These are phyloP conservation scores for Maudiozyma pseudohumilis DNA, from an alignment of 805 yeast genomes.

Conservation along the genomic window DNA sequence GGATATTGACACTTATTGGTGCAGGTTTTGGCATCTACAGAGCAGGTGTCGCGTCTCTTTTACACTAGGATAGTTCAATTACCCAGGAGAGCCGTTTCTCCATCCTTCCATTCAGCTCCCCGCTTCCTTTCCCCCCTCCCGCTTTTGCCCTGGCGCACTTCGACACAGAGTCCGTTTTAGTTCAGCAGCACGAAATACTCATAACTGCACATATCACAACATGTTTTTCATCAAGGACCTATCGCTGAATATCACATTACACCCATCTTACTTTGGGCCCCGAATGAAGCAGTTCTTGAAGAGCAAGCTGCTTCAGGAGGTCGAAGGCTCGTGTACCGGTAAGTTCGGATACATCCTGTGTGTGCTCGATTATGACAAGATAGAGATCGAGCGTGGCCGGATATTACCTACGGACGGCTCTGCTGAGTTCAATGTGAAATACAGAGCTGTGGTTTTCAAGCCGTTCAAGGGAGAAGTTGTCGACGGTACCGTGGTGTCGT, in stretches of 20 bases:
- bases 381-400: slow-evolving; percentile 90
- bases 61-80: too few species aligned
- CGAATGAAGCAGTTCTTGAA: slow-evolving; percentile 91
- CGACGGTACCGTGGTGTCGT: slow-evolving; percentile 90
- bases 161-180: too few species aligned
- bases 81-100: too few species aligned
- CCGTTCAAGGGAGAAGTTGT: slow-evolving; percentile 99
- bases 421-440: slow-evolving; percentile 93
- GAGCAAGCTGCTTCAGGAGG: slow-evolving; percentile 85
- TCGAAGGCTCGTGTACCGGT: slow-evolving; percentile 98
- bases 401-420: slow-evolving; percentile 86
- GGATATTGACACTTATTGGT: too few species aligned
- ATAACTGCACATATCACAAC: too few species aligned
- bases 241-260: slow-evolving; percentile 82
- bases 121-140: too few species aligned
- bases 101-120: too few species aligned
- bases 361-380: slow-evolving; percentile 87
- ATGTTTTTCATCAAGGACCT: slow-evolving; percentile 65
- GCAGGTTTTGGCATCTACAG: too few species aligned
- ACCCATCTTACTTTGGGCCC: slow-evolving; percentile 96
- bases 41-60: too few species aligned
- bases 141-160: too few species aligned
- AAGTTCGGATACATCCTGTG: slow-evolving; percentile 96
- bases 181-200: too few species aligned
- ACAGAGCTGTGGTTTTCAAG: slow-evolving; percentile 94